Evolutionary conservation across 345 rosid species (phyloP), one percentile per base, ranked within the genome.

Genomic region (Nephelium lappaceum): DNA sequence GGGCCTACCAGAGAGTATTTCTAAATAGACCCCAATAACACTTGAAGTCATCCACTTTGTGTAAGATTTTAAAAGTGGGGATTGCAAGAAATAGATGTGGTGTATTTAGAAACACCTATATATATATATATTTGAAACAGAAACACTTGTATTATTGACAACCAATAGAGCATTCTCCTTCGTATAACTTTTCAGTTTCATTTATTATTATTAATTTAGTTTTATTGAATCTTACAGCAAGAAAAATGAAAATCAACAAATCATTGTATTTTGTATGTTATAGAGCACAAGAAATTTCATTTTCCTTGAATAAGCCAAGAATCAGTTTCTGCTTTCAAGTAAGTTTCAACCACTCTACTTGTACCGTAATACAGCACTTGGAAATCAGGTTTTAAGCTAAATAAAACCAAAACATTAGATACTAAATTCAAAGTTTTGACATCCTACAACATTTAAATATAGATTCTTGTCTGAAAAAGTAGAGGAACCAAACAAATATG

Each of bases 391-490:
- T 69, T 69, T 12, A 45, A 15, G 49, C 19, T 51, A 19, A 16
- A 21, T 49, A n/a, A 70, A 25, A 49, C 8, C 11, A 25, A 8
- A 9, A 23, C 36, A 39, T 4, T 36, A 8, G 53, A 58, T 7
- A 60, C 4, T 21, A 36, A 8, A 11, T 39, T 41, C 36, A 73
- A 58, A 11, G 38, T 60, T 25, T 18, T 31, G 36, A 31, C 36
- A 31, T 3, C 36, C 36, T 1, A 4, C 6, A 24, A 41, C 21
- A 66, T 66, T 36, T 36, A 41, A 74, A 27, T 45, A 58, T 36
- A 12, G 8, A 21, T 75, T 69, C 47, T 39, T 80, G 81, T 80
- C 77, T 53, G 16, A 21, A 77, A 83, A 83, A 74, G 81, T 36
- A 77, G 77, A 66, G 11, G 41, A 76, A 76, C 24, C 61, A 72